Evolutionary conservation across 2,329 filamentous ascomycete genomes (phyloP), one percentile per base, ranked within the genome.

Genomic region (Trichoderma guizhouense): DNA sequence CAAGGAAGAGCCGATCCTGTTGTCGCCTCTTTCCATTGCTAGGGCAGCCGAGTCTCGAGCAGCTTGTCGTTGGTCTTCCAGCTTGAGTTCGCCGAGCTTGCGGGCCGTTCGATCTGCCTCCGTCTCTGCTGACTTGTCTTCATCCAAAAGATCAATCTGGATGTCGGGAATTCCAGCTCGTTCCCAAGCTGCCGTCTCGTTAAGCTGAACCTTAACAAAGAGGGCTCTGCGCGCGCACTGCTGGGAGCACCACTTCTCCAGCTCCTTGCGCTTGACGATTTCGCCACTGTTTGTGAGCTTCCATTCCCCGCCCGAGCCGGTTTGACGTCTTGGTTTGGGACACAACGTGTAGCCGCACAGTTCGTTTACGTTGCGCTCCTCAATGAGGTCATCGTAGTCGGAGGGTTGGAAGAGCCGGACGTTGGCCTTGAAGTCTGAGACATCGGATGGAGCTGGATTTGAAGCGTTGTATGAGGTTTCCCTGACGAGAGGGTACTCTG

Each of bases 301-400:
- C 83, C 90, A 95, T 74, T 89, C 88, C 18, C 89, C 90, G 1
- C 86, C 87, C 12, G 84, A 83, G 18, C 85, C 83, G 66, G 88
- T 85, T 36, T 85, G 85, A 36, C 86, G 84, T 51, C 90, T 90
- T n/a, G 89, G 86, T 18, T 86, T 86, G 1, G 89, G 83, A 80
- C 96, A 99, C 32, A 98, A 86, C 0, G 88, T 86, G 79, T 98
- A 98, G 1, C 94, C 96, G 82, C 96, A 99, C 24, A 89, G 86
- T 57, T 87, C 89, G 76, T 93, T 91, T 75, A 93, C 92, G 80
- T 97, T 97, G 77, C 96, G 92, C 84, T 99, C 96, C 74, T 92
- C 88, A 73, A 98, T 90, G 64, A 98, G 85, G 74, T 93, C 92
- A 78, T 97, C 94, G 83, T 97, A 97, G 83, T 99, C 95, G 68